Conservation (phyloP, 1,139 yeast genomes). For the Candida neerlandica region DNA sequence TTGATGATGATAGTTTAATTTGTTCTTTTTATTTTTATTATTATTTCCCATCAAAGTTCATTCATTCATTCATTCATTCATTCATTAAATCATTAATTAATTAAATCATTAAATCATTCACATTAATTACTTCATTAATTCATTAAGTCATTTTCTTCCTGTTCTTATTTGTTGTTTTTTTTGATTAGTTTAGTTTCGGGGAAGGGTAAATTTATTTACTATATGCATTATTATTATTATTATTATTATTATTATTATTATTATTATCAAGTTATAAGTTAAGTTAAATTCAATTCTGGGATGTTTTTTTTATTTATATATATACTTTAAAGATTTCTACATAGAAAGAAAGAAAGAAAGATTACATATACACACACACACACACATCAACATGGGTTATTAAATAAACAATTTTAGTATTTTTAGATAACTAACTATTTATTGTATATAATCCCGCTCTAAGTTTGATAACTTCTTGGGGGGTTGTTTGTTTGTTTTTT, state of each 20-base stretch:
- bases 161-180: neutral
- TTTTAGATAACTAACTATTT: neutral
- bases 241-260: neutral
- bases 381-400: neutral
- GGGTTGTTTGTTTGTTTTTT: no score
- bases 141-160: neutral
- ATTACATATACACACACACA: neutral
- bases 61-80: neutral
- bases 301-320: neutral
- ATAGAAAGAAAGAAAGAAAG: constrained; percentile 3
- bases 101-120: neutral
- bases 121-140: neutral
- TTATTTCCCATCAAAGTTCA: neutral
- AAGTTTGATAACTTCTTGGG: no score
- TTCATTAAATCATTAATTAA: neutral
- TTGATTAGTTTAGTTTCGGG: no score
- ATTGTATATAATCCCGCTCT: no score
- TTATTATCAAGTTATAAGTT: no score
- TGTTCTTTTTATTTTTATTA: no score
- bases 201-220: no score
- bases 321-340: no score
- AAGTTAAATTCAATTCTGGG: constrained; percentile 4
- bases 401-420: neutral
- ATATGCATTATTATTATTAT: neutral
- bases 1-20: neutral